These are phyloP conservation scores for Fulvia fulva DNA, from an alignment of 2,329 filamentous ascomycete species.

Conservation along the genomic window DNA sequence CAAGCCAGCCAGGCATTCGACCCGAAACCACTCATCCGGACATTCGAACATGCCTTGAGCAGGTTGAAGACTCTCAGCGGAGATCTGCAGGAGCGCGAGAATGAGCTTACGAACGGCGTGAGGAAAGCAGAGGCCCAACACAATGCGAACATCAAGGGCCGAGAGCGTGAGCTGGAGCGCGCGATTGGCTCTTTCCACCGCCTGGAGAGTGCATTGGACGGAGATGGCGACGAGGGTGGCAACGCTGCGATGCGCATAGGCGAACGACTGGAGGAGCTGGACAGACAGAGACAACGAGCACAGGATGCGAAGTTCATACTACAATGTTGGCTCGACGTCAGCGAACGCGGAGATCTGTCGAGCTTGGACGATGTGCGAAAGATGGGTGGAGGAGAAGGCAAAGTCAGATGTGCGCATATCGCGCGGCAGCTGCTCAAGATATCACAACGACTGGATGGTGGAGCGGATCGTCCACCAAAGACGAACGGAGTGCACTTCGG, in stretches of 20 bases:
- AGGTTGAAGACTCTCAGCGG: constrained; percentile 69
- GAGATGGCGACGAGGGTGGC: constrained; percentile 59
- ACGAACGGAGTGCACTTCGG: constrained; percentile 29
- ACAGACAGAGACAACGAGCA: constrained; percentile 83
- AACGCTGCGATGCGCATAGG: constrained; percentile 94
- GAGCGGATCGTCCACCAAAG: constrained; percentile 39
- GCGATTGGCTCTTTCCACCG: constrained; percentile 89
- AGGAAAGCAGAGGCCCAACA: constrained; percentile 89
- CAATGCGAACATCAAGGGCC: constrained; percentile 80
- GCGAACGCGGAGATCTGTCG: constrained; percentile 79
- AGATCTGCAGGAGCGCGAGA: constrained; percentile 84
- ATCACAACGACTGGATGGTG: constrained; percentile 80
- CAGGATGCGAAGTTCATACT: constrained; percentile 93
- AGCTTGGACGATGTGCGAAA: constrained; percentile 85
- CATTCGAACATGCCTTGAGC: constrained; percentile 75
- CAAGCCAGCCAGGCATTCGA: constrained; percentile 60
- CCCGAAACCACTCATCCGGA: constrained; percentile 91
- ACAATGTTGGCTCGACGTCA: constrained; percentile 94
- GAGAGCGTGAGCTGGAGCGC: constrained; percentile 85
- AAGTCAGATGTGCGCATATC: constrained; percentile 90
- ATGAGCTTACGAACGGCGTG: constrained; percentile 83
- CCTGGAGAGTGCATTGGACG: constrained; percentile 72
- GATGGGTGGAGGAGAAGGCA: constrained; percentile 82
- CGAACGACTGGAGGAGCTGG: constrained; percentile 87
- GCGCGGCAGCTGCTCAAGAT: constrained; percentile 90